phyloP scores from a whole-genome alignment of 257 asterid species.

The Scutellaria galericulata region DNA sequence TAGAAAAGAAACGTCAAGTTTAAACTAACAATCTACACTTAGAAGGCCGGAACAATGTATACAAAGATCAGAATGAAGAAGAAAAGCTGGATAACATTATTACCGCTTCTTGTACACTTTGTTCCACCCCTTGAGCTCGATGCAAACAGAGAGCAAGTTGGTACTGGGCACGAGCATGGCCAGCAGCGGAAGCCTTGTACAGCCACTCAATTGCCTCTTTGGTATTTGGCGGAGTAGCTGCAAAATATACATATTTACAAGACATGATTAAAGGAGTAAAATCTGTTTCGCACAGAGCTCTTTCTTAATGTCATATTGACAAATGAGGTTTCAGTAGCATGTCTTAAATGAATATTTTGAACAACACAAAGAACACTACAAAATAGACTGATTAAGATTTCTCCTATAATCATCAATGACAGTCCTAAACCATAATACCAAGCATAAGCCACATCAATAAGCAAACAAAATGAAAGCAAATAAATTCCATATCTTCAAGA shows the following conservation, averaged over 20 bases:
- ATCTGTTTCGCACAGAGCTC: background rate
- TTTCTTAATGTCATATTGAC: background rate
- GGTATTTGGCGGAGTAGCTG: conserved; percentile 59
- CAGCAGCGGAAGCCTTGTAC: conserved; percentile 64
- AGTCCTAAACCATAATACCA: background rate
- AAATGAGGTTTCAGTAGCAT: conserved; percentile 5
- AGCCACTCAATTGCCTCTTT: conserved; percentile 76
- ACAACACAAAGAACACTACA: background rate
- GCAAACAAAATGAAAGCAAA: too few species aligned
- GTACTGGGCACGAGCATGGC: conserved; percentile 82
- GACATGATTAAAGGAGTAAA: background rate
- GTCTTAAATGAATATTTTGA: background rate
- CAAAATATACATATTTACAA: conserved; percentile 32
- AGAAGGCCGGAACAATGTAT: conserved; percentile 6
- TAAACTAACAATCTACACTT: background rate
- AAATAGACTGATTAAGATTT: conserved; percentile 17
- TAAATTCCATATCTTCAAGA: too few species aligned
- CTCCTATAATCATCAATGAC: conserved; percentile 14
- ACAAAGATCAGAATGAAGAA: background rate
- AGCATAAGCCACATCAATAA: background rate
- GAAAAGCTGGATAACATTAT: conserved; percentile 28
- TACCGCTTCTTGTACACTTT: conserved; percentile 69
- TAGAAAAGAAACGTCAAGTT: background rate
- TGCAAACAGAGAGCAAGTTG: conserved; percentile 80
- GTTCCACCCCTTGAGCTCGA: conserved; percentile 61